Evolutionary conservation across 176 grass and related monocot species (phyloP), one percentile per base, ranked within the genome.

Genomic region (Lolium rigidum): DNA sequence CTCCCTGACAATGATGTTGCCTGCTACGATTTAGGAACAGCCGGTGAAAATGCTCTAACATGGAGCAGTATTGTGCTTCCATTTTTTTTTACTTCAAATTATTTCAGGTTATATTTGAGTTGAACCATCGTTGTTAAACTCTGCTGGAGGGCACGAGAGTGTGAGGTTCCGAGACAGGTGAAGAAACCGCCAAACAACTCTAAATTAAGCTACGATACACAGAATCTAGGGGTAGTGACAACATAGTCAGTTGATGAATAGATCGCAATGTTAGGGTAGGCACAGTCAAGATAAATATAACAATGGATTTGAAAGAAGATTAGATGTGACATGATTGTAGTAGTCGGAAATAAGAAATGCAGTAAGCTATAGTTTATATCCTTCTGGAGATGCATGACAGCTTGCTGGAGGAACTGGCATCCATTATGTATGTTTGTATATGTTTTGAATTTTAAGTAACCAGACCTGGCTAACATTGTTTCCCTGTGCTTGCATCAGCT

Each of bases 151-250:
- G 16, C 1, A 50, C 17, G 54, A 7, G 54, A 56, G 54, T 18
- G 16, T 56, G 5, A 18, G 52, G 5, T 7, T 56, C 52, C 16
- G 7, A 17, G 52, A 56, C 16, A 18, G 52, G 4, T 56, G 6
- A 7, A 56, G 16, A 20, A 56, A 56, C 16, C 17, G 17, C 20
- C 54, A 20, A 56, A 56, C 17, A 20, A 7, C 7, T 56, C 54
- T 13, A 3, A 50, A 56, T 17, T 38, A 50, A 31, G 15, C 17
- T 77, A 70, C 44, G 55, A 44, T 14, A 37, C 46, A 14, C 22
- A 22, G 38, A 83, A 75, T 85, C 68, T 85, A 80, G 60, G 68
- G 20, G 28, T 13, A 39, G 66, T 35, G 16, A 54, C 39, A 26
- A 6, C 48, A 21, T 79, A 73, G 16, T 44, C 15, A 31, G 46